Conservation (phyloP, 768 basidiomycete genomes). For the Boletus coccyginus region DNA sequence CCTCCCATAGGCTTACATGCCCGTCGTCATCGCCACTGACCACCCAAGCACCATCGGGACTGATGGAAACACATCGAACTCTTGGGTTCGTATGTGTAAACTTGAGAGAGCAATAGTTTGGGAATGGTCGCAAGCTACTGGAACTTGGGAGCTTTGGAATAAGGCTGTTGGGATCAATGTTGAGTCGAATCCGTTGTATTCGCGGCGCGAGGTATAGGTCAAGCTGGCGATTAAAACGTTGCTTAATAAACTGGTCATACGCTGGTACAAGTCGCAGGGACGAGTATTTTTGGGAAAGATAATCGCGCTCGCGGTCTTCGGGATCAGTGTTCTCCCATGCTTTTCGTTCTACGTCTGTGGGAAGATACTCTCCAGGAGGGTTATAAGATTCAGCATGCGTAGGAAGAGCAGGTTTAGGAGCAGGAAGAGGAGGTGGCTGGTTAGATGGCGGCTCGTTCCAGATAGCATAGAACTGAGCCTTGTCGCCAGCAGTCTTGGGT, state of each 20-base stretch:
- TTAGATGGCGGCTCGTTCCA: conserved; percentile 81
- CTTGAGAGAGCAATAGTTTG: conserved; percentile 73
- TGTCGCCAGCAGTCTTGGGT: conserved; percentile 64
- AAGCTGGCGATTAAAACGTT: conserved; percentile 89
- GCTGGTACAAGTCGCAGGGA: conserved; percentile 89
- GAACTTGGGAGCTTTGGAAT: conserved; percentile 95
- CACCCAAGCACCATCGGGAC: conserved; percentile 89
- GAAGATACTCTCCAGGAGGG: conserved; percentile 95
- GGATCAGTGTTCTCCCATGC: conserved; percentile 81
- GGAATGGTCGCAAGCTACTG: conserved; percentile 90
- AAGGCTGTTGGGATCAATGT: conserved; percentile 87
- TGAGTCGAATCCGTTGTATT: conserved; percentile 80
- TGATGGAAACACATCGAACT: conserved; percentile 72
- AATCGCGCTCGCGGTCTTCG: conserved; percentile 88
- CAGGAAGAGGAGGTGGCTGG: conserved; percentile 85
- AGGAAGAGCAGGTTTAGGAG: conserved; percentile 87
- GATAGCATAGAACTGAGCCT: conserved; percentile 78
- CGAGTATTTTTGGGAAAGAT: conserved; percentile 82
- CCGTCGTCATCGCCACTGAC: conserved; percentile 91
- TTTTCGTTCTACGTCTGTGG: conserved; percentile 74
- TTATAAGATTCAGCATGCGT: conserved; percentile 98
- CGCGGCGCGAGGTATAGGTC: conserved; percentile 97
- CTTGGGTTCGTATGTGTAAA: conserved; percentile 67
- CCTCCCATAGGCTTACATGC: conserved; percentile 86
- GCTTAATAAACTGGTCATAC: conserved; percentile 88